Evolutionary conservation across 345 rosid genomes (phyloP).

Genomic region (Linum usitatissimum): DNA sequence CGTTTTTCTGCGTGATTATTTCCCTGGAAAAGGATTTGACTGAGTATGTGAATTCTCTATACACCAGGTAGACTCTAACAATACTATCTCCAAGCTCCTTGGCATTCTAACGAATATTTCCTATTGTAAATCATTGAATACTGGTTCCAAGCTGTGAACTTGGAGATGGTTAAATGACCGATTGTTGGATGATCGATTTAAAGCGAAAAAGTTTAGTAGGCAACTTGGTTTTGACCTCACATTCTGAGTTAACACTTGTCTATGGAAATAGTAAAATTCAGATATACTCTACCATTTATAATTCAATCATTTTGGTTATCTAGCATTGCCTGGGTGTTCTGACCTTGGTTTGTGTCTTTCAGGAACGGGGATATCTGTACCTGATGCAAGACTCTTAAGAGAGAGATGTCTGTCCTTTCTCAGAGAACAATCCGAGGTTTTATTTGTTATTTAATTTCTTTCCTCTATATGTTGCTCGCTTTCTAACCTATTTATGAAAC

Average conservation of each 20-base stretch:
- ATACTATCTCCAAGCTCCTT: not conserved
- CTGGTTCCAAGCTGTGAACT: too few species aligned
- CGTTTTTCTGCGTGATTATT: not conserved
- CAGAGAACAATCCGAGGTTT: slow-evolving; percentile 47
- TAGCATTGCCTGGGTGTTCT: not conserved
- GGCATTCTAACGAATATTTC: too few species aligned
- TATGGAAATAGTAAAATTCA: too few species aligned
- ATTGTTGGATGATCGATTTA: not conserved
- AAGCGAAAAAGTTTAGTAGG: not conserved
- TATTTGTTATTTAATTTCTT: slow-evolving; percentile 1
- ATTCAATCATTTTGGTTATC: not conserved
- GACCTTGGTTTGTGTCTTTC: slow-evolving; percentile 8
- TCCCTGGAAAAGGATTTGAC: not conserved
- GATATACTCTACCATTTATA: too few species aligned
- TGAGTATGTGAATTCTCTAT: not conserved
- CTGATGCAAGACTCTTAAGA: slow-evolving; percentile 48
- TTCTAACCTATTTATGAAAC: not conserved
- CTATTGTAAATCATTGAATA: too few species aligned
- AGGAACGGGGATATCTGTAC: slow-evolving; percentile 72
- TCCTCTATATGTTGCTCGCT: not conserved
- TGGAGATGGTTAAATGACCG: not conserved
- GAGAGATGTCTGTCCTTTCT: slow-evolving; percentile 59
- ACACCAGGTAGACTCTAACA: too few species aligned
- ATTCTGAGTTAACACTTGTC: not conserved
- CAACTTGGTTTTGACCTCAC: not conserved